phyloP scores from a whole-genome alignment of 2,329 filamentous ascomycete species.

The Fusarium sororula region DNA sequence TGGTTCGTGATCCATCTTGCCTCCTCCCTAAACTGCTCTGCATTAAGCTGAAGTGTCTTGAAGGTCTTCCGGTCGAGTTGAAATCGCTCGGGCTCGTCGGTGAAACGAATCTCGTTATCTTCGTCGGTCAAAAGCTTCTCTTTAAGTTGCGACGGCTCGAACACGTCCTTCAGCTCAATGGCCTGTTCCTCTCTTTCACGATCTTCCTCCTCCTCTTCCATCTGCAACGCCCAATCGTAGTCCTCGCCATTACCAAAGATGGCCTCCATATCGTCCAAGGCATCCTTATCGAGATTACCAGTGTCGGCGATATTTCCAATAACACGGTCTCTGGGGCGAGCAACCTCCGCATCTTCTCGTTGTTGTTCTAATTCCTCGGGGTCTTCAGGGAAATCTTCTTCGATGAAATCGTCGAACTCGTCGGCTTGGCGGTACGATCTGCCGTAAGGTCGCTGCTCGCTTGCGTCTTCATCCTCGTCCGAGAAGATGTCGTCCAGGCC shows the following conservation, averaged over 20 bases:
- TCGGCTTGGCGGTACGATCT: constrained; percentile 71
- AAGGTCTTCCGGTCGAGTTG: constrained; percentile 92
- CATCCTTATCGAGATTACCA: constrained; percentile 87
- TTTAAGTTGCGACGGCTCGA: constrained; percentile 92
- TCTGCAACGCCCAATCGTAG: constrained; percentile 91
- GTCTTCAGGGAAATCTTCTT: constrained; percentile 91
- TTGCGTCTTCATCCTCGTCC: constrained; percentile 85
- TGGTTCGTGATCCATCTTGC: constrained; percentile 90
- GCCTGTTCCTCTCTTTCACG: constrained; percentile 81
- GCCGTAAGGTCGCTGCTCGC: constrained; percentile 61
- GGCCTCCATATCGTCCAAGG: constrained; percentile 93
- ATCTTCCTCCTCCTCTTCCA: constrained; percentile 87
- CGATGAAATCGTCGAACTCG: constrained; percentile 95
- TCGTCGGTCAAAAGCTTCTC: constrained; percentile 96
- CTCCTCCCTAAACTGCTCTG: constrained; percentile 91
- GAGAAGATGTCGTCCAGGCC: constrained; percentile 94
- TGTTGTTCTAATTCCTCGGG: constrained; percentile 80
- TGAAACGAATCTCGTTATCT: constrained; percentile 88
- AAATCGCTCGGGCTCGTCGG: constrained; percentile 92
- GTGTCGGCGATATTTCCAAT: constrained; percentile 78
- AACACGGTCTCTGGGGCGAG: constrained; percentile 77
- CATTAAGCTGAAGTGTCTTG: constrained; percentile 79
- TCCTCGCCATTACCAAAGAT: constrained; percentile 97
- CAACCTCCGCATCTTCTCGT: constrained; percentile 88
- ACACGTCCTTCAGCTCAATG: constrained; percentile 95